Base-by-base conservation (phyloP, 805 yeast genomes). In the Candida wancherniae region DNA sequence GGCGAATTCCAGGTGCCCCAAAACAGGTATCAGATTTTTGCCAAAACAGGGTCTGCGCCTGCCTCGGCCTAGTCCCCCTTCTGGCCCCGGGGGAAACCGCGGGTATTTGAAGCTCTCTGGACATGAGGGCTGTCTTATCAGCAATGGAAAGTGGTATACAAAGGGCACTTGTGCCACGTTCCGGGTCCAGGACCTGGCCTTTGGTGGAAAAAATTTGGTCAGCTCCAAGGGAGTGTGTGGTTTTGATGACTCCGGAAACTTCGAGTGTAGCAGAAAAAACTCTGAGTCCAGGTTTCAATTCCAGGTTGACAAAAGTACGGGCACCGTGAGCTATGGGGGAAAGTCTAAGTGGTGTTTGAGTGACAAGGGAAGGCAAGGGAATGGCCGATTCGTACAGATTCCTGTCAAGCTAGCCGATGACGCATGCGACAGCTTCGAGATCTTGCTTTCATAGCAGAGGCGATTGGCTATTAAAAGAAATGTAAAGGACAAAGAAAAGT, bases 101-200 rank as follows among this genome's bases (percentile, higher is more conserved):
- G 63, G 66, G 8, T 65, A 55, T 45, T 49, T 84, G 26, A 68
- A 61, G 31, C 57, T 76, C 9, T 51, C 67, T 12, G 72, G 61
- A 24, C 71, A 78, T 36, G 41, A 56, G 4, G 95, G 95, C 7
- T 85, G 95, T 57, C 61, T 90, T 36, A 90, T 88, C 48, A 75
- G 83, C 38, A 83, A 75, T 48, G 98, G 98, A 4, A 72, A 76
- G 43, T 88, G 94, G 92, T 84, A 80, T 58, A 52, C 71, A 4
- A 66, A 69, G 11, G 96, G 96, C 1, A 75, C 92, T 0, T 90
- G 97, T 57, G 97, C 96, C 4, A 76, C 81, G 4, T 88, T 69
- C 58, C 67, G 67, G 15, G 46, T 83, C 15, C 31, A 37, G 10
- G 69, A 76, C 32, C 74, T 81, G 19, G 71, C 72, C 19, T 76